Evolutionary conservation across 768 basidiomycete genomes (phyloP), one percentile per base, ranked within the genome.

Genomic region (Clathrus columnatus): DNA sequence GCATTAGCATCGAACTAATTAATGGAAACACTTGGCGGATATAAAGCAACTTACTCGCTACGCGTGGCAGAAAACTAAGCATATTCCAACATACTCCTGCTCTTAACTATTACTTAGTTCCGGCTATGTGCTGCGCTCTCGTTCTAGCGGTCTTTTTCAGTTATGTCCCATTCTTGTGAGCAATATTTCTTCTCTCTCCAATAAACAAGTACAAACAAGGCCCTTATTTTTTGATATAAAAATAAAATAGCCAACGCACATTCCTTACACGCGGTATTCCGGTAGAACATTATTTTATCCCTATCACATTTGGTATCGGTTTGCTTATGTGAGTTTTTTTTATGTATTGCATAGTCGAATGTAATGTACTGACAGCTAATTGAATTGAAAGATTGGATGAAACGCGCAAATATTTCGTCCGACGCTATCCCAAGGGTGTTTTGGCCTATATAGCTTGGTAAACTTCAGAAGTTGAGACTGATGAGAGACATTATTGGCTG

Each of bases 61-160:
- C 79, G 0, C 76, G 82, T 20, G 77, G 78, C 7, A 74, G 82
- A 21, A 72, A 72, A 16, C 71, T 80, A 18, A 76, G 76, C 21
- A 72, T 82, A 32, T 71, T 84, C 67, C 76, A 80, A 59, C 77
- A 79, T 36, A 77, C 76, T 36, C 81, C 82, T 1, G 54, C 68
- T 10, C 60, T 68, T n/a, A 79, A 80, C 56, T 58, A 69, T 26
- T 75, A 72, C 62, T 63, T 76, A 48, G 67, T 79, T 45, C 75
- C 75, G 0, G 75, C 80, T 0, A 77, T 78, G 63, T 43, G 71
- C 4, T 56, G 64, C 18, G 72, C 77, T 0, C 64, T 81, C 4
- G 63, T 57, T n/a, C 68, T 81, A 54, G 74, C 70, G 7, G 72
- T 73, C 65, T 75, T 67, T 62, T 72, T 69, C 64, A 59, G 58